phyloP scores from a whole-genome alignment of 1,139 yeast genomes.

The Chernovozyma aurita region DNA sequence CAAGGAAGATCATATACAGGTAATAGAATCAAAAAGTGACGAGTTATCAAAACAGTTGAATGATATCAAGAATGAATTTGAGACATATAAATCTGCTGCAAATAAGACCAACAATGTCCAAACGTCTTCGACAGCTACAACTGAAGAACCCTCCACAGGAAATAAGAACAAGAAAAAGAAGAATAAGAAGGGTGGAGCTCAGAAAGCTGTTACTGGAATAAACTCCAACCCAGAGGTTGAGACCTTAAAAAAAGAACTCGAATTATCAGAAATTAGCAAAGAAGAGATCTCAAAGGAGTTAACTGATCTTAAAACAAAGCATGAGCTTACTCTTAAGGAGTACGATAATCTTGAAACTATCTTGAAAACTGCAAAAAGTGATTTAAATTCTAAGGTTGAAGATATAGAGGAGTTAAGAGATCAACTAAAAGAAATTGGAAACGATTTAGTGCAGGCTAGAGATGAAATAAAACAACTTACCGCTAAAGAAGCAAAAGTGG shows the following conservation, averaged over 20 bases:
- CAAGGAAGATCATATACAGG: not conserved
- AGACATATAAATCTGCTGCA: not conserved
- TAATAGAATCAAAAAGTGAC: not conserved
- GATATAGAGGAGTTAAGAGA: conserved; percentile 63
- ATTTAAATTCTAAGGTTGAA: conserved; percentile 32
- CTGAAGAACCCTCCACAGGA: not conserved
- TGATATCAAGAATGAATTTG: not conserved
- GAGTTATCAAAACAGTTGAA: not conserved
- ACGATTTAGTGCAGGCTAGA: conserved; percentile 61
- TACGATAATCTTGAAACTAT: conserved; percentile 15
- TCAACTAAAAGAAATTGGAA: conserved; percentile 69
- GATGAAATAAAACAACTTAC: conserved; percentile 31
- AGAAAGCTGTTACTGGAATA: not conserved
- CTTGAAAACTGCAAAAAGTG: conserved; percentile 15
- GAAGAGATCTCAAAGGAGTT: conserved; percentile 4
- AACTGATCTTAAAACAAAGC: conserved; percentile 7
- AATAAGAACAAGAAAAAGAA: conserved; percentile 5
- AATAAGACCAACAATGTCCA: not conserved
- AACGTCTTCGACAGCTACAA: not conserved
- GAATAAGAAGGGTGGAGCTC: conserved; percentile 1
- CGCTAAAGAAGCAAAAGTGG: conserved; percentile 3
- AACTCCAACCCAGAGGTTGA: not conserved
- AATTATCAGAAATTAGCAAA: not conserved
- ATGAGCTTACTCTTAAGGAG: conserved; percentile 10
- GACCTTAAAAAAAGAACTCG: not conserved